Conservation (phyloP, 1,284 basidiomycete species). For the Apiotrichum veenhuisii region DNA sequence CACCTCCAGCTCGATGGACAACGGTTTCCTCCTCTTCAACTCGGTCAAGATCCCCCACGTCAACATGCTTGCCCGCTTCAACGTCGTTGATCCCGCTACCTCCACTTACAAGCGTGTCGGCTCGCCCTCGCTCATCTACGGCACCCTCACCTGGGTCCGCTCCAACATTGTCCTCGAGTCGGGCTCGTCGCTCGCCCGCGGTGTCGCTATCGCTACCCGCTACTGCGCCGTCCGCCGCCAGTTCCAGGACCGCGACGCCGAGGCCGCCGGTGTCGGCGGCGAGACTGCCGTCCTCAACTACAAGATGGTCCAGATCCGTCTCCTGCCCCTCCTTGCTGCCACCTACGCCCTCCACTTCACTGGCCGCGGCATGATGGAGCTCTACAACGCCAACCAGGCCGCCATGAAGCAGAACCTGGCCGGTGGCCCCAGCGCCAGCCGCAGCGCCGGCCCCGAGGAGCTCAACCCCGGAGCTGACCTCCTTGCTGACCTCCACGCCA, state of each 20-base stretch:
- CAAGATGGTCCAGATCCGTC: slow-evolving; percentile 57
- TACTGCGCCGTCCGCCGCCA: slow-evolving; percentile 56
- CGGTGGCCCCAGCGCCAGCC: neutral
- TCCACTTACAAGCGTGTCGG: slow-evolving; percentile 48
- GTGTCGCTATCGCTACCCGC: slow-evolving; percentile 56
- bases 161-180: slow-evolving; percentile 58
- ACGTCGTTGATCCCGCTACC: slow-evolving; percentile 53
- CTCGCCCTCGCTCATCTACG: slow-evolving; percentile 57
- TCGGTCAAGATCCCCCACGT: slow-evolving; percentile 57
- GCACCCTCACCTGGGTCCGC: slow-evolving; percentile 55
- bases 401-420: slow-evolving; percentile 20
- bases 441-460: slow-evolving; percentile 20
- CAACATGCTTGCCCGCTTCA: slow-evolving; percentile 60
- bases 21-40: slow-evolving; percentile 55
- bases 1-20: slow-evolving; percentile 49
- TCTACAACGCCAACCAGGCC: slow-evolving; percentile 38
- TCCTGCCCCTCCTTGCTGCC: slow-evolving; percentile 58
- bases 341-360: slow-evolving; percentile 58
- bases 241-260: slow-evolving; percentile 50
- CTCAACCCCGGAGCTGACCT: slow-evolving; percentile 20
- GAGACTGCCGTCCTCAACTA: slow-evolving; percentile 59
- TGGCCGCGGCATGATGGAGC: slow-evolving; percentile 49
- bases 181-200: slow-evolving; percentile 55
- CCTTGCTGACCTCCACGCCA: slow-evolving; percentile 20
- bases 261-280: slow-evolving; percentile 42